Evolutionary conservation across 331 rosid species (phyloP).

Genomic region (Rosa hybrid): DNA sequence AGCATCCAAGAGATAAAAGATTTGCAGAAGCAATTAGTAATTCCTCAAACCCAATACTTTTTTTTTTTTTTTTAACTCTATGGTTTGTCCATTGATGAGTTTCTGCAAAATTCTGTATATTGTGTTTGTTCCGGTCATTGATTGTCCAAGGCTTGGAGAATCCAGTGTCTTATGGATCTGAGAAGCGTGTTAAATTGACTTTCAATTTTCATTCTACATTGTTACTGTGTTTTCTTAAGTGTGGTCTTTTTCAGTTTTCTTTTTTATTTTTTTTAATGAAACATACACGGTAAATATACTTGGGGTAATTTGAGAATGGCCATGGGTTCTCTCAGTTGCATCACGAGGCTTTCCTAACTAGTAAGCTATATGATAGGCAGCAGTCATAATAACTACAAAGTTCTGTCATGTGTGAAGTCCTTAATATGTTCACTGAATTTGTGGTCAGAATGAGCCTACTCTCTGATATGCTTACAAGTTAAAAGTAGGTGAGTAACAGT

Average conservation of each 20-base stretch:
- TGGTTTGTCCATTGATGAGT: constrained; percentile 8
- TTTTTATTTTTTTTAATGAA: not conserved
- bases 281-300: not conserved
- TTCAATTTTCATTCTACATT: not conserved
- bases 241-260: not conserved
- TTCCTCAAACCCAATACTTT: constrained; percentile 15
- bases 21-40: constrained; percentile 69
- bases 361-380: not conserved
- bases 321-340: not conserved
- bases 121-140: not conserved
- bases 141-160: not conserved
- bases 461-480: not conserved
- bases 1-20: constrained; percentile 55
- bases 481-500: not conserved
- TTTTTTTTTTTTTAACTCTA: constrained; percentile 8
- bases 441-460: not conserved
- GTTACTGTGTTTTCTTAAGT: not conserved
- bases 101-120: not conserved
- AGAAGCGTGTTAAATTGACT: not conserved
- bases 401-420: not conserved
- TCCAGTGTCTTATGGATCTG: not conserved
- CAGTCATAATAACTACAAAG: not conserved
- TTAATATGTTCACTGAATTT: not conserved
- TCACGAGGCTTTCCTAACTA: not conserved
- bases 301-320: not conserved